Evolutionary conservation across 441 rosid genomes (phyloP), one percentile per base, ranked within the genome.

Genomic region (Raphanus hybrid): DNA sequence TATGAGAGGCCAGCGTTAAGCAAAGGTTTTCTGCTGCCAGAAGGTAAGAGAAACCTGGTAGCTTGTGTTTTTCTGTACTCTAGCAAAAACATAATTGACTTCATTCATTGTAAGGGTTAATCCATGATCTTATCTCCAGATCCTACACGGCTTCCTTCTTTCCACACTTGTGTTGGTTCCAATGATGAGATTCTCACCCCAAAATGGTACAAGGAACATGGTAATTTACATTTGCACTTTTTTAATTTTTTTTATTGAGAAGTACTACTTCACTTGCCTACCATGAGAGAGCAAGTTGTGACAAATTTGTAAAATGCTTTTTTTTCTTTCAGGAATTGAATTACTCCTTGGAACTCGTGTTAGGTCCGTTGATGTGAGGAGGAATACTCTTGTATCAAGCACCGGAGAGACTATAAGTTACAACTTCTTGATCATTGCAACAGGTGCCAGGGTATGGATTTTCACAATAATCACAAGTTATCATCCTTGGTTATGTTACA

Each of bases 401-500:
- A 55, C 61, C 61, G 61, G 61, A 12, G 61, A 55, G 61, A 55
- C 61, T 55, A 55, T 55, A 55, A 55, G 29, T 18, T 55, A 18
- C 61, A 55, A 55, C 3, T 55, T 18, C 27, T 18, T 55, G 61
- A 55, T 55, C 61, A 55, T 55, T 55, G 61, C 61, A 55, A 55
- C 61, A 55, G 61, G 61, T 55, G 61, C 61, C 61, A 55, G 61
- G 61, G 61, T 55, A 55, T 55, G 61, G 11, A 55, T 55, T 45
- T 55, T 26, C 61, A 3, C 61, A 18, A 1, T 55, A 18, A 55
- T 8, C 11, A 16, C 10, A 34, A 54, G 12, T 55, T 54, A 15
- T 55, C 8, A 7, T 55, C 5, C 60, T 55, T 55, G 5, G 3
- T 16, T 41, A 16, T 55, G 26, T 55, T 16, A 55, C 60, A 54